These are phyloP conservation scores for Lachnellula suecica DNA, from an alignment of 2,329 filamentous ascomycete genomes.

Conservation along the genomic window DNA sequence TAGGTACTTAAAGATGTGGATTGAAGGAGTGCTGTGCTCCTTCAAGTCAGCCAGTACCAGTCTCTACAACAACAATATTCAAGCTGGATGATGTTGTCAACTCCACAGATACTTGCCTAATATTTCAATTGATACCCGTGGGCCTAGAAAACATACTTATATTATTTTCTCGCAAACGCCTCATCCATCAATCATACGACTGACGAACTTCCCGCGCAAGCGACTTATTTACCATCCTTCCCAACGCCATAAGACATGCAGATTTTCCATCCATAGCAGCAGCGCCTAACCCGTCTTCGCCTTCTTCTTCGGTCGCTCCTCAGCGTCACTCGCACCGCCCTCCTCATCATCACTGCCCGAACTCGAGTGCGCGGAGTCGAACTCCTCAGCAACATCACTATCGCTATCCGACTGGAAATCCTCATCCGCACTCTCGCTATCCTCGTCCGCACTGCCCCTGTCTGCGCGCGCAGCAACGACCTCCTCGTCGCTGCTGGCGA, in stretches of 20 bases:
- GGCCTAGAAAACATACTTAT: too few relatives aligned
- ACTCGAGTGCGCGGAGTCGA: constrained; percentile 87
- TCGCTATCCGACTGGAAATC: constrained; percentile 93
- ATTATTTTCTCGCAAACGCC: too few relatives aligned
- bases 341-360: constrained; percentile 69
- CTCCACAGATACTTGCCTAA: too few relatives aligned
- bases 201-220: too few relatives aligned
- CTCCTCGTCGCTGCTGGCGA: constrained; percentile 73
- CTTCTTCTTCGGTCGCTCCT: constrained; percentile 52
- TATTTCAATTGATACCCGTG: too few relatives aligned
- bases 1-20: too few relatives aligned
- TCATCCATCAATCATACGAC: too few relatives aligned
- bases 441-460: constrained; percentile 90
- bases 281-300: constrained; percentile 24
- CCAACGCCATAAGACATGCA: constrained; percentile 11
- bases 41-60: too few relatives aligned
- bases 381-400: constrained; percentile 95
- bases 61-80: too few relatives aligned
- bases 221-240: too few relatives aligned
- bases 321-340: constrained; percentile 60
- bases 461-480: constrained; percentile 69
- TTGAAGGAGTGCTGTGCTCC: too few relatives aligned
- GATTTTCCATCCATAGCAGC: constrained; percentile 1
- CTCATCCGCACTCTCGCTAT: constrained; percentile 92
- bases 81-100: too few relatives aligned